These are phyloP conservation scores for Solanum corneliomulleri DNA, from an alignment of 257 asterid genomes.

Conservation along the genomic window DNA sequence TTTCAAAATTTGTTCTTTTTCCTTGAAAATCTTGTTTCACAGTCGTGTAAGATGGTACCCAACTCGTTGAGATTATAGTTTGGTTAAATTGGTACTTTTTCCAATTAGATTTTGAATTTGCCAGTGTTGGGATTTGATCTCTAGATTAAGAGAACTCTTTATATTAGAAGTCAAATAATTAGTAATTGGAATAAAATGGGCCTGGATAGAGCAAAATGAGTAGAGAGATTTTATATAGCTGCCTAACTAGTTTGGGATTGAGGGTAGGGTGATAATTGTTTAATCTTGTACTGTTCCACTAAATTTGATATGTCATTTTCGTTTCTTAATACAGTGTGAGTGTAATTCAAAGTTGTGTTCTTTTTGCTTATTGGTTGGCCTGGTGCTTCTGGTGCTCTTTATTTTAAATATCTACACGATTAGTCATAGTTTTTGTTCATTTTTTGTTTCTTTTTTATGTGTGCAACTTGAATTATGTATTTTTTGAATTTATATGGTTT, in stretches of 20 bases:
- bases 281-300: not conserved
- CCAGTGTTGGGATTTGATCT: not conserved
- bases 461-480: not conserved
- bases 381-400: not conserved
- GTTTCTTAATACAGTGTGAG: not conserved
- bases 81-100: not conserved
- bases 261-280: not conserved
- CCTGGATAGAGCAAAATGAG: not conserved
- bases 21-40: not conserved
- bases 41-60: not conserved
- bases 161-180: not conserved
- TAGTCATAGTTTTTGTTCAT: not conserved
- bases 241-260: not conserved
- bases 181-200: not conserved
- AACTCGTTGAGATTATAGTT: not conserved
- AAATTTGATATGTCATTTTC: not conserved
- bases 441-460: not conserved
- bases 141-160: not conserved
- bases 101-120: not conserved
- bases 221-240: not conserved
- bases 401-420: not conserved
- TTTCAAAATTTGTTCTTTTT: constrained; percentile 1
- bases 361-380: not conserved
- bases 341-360: not conserved
- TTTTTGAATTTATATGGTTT: not conserved